Base-by-base conservation (phyloP, 208 protist species). In the Kentomonas sorsogonicus region DNA sequence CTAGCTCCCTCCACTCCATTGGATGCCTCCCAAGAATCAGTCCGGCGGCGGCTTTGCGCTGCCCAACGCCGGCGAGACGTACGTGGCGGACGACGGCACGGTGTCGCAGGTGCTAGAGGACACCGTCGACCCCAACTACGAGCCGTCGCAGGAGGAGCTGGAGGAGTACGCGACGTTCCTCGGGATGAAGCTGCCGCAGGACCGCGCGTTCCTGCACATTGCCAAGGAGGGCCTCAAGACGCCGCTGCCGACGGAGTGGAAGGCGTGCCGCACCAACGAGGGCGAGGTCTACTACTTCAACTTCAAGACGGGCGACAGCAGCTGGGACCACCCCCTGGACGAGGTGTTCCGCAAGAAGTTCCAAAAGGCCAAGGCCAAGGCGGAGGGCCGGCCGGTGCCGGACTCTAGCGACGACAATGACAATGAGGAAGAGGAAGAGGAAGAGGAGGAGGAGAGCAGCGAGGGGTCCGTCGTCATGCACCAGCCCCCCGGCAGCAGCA, bases 231-330 rank as follows among this genome's bases (percentile, higher is more conserved):
- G 91, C 6, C 79, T 98, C 16, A 96, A 93, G 61, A 87, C 92
- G 3, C 91, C 92, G 4, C 77, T 98, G n/a, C 95, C 96, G 0
- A 78, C 88, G 41, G 77, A 97, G 56, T 98, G 96, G 95, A 93
- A 88, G 71, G 90, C 93, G 15, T 97, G 93, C 74, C 86, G 91
- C 56, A 95, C 91, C 0, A 73, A 90, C 44, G 76, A 83, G 9
- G 84, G 81, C 53, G 93, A 97, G 48, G 63, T 98, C 13, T 98
- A 98, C 74, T 98, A 97, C 83, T 98, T 97, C 67, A 98, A 98
- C 78, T 97, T 98, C 69, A 74, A 72, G 36, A 97, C 93, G 0
- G 91, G 89, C 33, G 93, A 98, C 52, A 96, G 82, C 63, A 83
- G 82, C 41, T 98, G 95, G 95, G 91, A 97, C 59, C 96, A 98